These are phyloP conservation scores for Erythrophleum fordii DNA, from an alignment of 306 rosid species.

Conservation along the genomic window DNA sequence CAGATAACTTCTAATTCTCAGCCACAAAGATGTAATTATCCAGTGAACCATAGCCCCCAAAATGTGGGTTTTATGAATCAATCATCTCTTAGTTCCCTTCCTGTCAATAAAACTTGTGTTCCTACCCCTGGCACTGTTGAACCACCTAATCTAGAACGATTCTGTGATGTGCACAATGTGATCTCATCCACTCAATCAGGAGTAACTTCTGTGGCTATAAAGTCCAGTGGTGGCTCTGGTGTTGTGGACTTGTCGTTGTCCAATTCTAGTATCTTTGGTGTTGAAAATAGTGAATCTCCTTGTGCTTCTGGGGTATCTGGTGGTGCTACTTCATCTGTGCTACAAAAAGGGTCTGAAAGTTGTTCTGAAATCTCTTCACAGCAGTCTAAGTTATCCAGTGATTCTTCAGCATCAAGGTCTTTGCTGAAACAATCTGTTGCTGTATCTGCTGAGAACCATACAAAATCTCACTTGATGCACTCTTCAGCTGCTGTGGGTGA, in stretches of 20 bases:
- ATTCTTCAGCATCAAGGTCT: constrained; percentile 40
- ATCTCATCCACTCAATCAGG: constrained; percentile 47
- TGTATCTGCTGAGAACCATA: constrained; percentile 46
- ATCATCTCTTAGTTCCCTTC: constrained; percentile 48
- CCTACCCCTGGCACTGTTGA: constrained; percentile 50
- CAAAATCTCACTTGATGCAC: constrained; percentile 37
- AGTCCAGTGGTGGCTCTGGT: constrained; percentile 50
- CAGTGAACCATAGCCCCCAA: constrained; percentile 63
- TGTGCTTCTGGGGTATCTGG: constrained; percentile 46
- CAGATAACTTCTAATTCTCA: constrained; percentile 72
- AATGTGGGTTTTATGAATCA: constrained; percentile 51
- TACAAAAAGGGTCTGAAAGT: constrained; percentile 48
- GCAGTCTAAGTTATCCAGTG: constrained; percentile 46
- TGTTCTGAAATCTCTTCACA: constrained; percentile 38
- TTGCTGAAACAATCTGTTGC: constrained; percentile 44
- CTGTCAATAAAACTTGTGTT: constrained; percentile 57
- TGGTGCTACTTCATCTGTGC: constrained; percentile 44
- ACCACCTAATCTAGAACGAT: constrained; percentile 51
- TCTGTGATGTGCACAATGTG: constrained; percentile 52
- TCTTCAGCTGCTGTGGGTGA: constrained; percentile 43
- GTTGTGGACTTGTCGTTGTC: constrained; percentile 42
- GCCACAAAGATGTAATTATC: constrained; percentile 60
- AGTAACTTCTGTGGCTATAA: constrained; percentile 55
- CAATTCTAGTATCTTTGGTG: constrained; percentile 47
- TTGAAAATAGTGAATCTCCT: constrained; percentile 56